Evolutionary conservation across 1,284 basidiomycete species (phyloP), one percentile per base, ranked within the genome.

Genomic region (Boletellus deceptivus): DNA sequence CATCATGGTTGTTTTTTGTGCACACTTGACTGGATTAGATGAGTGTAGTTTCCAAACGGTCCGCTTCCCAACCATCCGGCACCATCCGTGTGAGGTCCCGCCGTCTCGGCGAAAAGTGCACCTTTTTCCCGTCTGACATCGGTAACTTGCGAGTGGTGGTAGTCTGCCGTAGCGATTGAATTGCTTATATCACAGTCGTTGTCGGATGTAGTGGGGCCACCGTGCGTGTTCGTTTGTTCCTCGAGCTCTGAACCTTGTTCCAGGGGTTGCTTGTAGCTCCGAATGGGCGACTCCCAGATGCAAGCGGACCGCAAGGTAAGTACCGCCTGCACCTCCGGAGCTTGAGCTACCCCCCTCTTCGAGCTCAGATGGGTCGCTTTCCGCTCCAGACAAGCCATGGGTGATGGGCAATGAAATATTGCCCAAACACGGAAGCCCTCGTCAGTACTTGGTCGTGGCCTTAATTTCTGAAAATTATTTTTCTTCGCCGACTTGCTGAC

Each of bases 121-220:
- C 11, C 10, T 11, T 13, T 31, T 11, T 13, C 29, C 29, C 11
- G 11, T n/a, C 22, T 46, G 43, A 37, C 44, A 39, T 52, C 46
- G 45, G 59, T 51, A 62, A 51, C 43, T 50, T 50, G 45, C 54
- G 59, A 50, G 40, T 3, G 29, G 20, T 39, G 25, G 18, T 46
- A 36, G 34, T 31, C 42, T 63, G 49, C 53, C 50, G 55, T 60
- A 58, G 57, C 55, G 51, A 65, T 40, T 63, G 61, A 67, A 63
- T 67, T 65, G 60, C 52, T 58, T 62, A 59, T 45, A 48, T 52
- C 48, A 46, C 48, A 38, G 46, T 35, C 25, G 24, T 40, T 29
- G 51, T 60, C 64, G 62, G 64, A 22, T 34, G 16, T 42, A 49
- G 50, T 62, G 57, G 63, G 55, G 61, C 66, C 51, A 13, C 25